Percentiles rank a stretch among this genome's conserved stretches.
Evolutionary conservation across 2,329 filamentous ascomycete species (phyloP).

Genomic region (Nemania sp.): DNA sequence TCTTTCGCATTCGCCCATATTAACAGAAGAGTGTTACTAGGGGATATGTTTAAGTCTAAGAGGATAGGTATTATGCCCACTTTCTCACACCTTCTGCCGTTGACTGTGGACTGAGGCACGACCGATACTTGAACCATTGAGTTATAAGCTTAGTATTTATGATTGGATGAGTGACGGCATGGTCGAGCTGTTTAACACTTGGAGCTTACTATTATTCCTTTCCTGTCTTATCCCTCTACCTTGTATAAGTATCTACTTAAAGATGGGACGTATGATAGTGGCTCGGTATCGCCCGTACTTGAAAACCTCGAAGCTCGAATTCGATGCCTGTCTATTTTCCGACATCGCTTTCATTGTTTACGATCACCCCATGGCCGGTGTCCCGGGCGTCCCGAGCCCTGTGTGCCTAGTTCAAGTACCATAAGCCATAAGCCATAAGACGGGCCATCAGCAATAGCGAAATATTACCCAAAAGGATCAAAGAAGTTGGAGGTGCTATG

Average conservation of each 20-base stretch:
- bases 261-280: background rate
- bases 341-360: slow-evolving; percentile 7
- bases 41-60: background rate
- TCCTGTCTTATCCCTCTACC: background rate
- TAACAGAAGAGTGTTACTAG: too few species aligned
- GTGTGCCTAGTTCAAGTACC: background rate
- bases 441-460: background rate
- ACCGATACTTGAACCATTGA: slow-evolving; percentile 14
- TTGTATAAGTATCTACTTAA: slow-evolving; percentile 12
- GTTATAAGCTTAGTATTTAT: background rate
- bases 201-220: too few species aligned
- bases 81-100: background rate
- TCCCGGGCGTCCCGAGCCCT: too few species aligned
- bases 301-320: background rate
- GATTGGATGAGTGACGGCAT: too few species aligned
- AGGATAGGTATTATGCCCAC: slow-evolving; percentile 1
- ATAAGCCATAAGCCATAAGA: too few species aligned
- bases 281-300: background rate
- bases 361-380: background rate
- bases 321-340: slow-evolving; percentile 16
- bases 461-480: background rate
- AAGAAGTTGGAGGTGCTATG: background rate
- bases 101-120: background rate
- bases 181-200: too few species aligned
- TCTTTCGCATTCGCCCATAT: background rate